Evolutionary conservation across 2,329 filamentous ascomycete genomes (phyloP), one percentile per base, ranked within the genome.

Genomic region (Lecanoromycetidae sp.): DNA sequence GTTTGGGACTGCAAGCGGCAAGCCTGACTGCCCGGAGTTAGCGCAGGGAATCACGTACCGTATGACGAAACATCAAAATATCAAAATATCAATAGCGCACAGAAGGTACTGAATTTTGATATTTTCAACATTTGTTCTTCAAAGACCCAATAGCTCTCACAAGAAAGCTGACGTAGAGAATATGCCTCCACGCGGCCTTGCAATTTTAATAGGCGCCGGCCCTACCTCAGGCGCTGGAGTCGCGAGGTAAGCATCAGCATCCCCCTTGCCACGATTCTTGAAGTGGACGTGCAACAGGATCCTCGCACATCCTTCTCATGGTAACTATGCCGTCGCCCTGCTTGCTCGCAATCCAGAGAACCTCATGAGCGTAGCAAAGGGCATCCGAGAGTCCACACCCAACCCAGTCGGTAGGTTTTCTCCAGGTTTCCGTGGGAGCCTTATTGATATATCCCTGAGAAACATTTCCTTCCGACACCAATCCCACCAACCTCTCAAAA

Each of bases 241-340:
- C n/a, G n/a, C n/a, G n/a, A n/a, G n/a, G n/a, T n/a, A n/a, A n/a
- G n/a, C n/a, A n/a, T 52, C 25, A 4, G 9, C n/a, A 42, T 9
- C 12, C 20, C 23, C 7, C 10, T 32, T 46, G 33, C 17, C 26
- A 22, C 12, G n/a, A 44, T 10, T 8, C 19, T 20, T 19, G 2
- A 20, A 5, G 5, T 12, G 13, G 20, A 43, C 19, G 40, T 17
- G 15, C 33, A 30, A 41, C 58, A 72, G 61, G 72, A 66, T 75
- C 29, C 68, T 77, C 32, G 71, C 73, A 2, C 58, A 65, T 38
- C 68, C 69, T 1, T 60, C 63, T 0, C 68, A 75, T 25, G 73
- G 73, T 27, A 76, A 77, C 56, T 63, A 75, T 38, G 73, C 74
- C 20, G 69, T 77, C 7, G 73, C 74, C 13, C 63, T 76, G 6